Base-by-base conservation (phyloP, 2,329 filamentous ascomycete genomes). In the Hypoxylon sp. region DNA sequence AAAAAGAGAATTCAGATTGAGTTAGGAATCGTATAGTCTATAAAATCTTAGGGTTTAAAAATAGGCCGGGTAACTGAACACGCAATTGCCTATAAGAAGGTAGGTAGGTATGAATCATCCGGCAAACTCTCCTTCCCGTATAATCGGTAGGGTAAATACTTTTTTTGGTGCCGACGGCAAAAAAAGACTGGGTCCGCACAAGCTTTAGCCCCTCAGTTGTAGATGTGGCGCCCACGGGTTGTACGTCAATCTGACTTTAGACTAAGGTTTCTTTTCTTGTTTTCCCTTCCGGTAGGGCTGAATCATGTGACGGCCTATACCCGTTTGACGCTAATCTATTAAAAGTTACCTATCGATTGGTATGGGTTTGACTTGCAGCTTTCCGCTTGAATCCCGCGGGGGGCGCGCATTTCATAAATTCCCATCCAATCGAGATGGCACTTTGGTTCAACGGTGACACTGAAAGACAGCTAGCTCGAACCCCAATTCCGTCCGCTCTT, bases 231-330 rank as follows among this genome's bases (percentile, higher is more conserved):
- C 50, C 36, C 41, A 43, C 28, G 45, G 68, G 63, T 60, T 68
- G 63, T 71, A 46, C 46, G 59, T 62, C 55, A 68, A 60, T 51
- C 58, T 60, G 41, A 49, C 28, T 45, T 36, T 56, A 56, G 52
- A 63, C 50, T n/a, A n/a, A n/a, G n/a, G n/a, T n/a, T n/a, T n/a
- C n/a, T n/a, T 67, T 59, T 59, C 21, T 46, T 46, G 45, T 25
- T 55, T 50, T 67, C 53, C 45, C 45, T 66, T 34, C 68, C 60
- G 63, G 63, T 74, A 74, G 71, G 71, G 72, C 72, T 69, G 71
- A 71, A 67, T 74, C 72, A 74, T 73, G 72, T 74, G 72, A 74
- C 48, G 17, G 17, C 19, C 34, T 19, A 13, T 50, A 13, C 49
- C 58, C 57, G 28, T 65, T 62, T 57, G 43, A 43, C 61, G 43